Evolutionary conservation across 441 rosid species (phyloP).

Genomic region (Raphanus hybrid): DNA sequence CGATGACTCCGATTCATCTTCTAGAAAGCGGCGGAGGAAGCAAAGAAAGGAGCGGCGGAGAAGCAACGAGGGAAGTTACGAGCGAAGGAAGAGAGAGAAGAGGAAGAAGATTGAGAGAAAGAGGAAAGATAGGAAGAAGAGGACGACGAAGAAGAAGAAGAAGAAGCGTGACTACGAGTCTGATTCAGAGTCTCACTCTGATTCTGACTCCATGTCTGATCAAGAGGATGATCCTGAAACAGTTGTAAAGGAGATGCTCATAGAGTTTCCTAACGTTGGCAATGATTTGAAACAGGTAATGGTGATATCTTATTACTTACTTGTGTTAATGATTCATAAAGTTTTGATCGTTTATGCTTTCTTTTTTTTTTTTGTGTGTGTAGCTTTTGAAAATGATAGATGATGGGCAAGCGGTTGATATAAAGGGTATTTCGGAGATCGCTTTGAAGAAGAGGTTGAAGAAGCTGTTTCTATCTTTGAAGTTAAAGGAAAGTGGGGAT

Average conservation of each 20-base stretch:
- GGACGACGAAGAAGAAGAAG: slow-evolving; percentile 48
- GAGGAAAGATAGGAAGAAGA: slow-evolving; percentile 37
- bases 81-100: slow-evolving; percentile 62
- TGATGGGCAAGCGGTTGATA: slow-evolving; percentile 93
- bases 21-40: slow-evolving; percentile 45
- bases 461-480: slow-evolving; percentile 70
- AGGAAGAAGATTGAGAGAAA: background rate
- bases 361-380: background rate
- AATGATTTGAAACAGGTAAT: slow-evolving; percentile 77
- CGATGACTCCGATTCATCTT: slow-evolving; percentile 60
- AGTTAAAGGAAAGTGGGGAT: slow-evolving; percentile 70
- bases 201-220: slow-evolving; percentile 45
- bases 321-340: background rate
- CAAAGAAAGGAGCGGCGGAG: slow-evolving; percentile 45
- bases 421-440: slow-evolving; percentile 76
- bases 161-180: slow-evolving; percentile 6
- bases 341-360: background rate
- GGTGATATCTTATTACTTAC: background rate
- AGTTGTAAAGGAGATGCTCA: slow-evolving; percentile 55
- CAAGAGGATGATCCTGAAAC: slow-evolving; percentile 54
- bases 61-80: slow-evolving; percentile 51
- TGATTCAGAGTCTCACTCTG: slow-evolving; percentile 45
- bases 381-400: slow-evolving; percentile 92
- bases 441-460: slow-evolving; percentile 64
- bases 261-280: slow-evolving; percentile 70